These are phyloP conservation scores for Penicillium sp. DNA, from an alignment of 2,329 filamentous ascomycete species.

Conservation along the genomic window DNA sequence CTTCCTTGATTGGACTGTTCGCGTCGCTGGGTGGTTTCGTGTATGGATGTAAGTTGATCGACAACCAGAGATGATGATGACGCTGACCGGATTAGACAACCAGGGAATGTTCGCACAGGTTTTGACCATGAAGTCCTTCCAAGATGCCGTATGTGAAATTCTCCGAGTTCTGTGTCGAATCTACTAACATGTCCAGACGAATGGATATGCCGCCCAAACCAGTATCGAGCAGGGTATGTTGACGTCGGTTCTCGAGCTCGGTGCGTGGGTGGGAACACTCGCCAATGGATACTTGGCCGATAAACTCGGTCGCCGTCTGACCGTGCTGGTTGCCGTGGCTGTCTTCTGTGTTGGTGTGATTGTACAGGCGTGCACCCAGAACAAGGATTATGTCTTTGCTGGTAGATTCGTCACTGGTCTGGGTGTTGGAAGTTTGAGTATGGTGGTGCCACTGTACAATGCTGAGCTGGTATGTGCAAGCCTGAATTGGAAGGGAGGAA, in stretches of 20 bases:
- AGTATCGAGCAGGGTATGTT: slow-evolving; percentile 33
- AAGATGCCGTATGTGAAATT: slow-evolving; percentile 41
- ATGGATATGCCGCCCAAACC: slow-evolving; percentile 27
- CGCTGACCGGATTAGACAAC: slow-evolving; percentile 51
- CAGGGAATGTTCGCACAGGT: slow-evolving; percentile 77
- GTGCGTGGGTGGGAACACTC: slow-evolving; percentile 41
- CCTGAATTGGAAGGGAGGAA: background rate
- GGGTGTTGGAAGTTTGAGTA: slow-evolving; percentile 44
- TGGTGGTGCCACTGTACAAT: slow-evolving; percentile 45
- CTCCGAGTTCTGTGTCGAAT: background rate
- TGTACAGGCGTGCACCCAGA: slow-evolving; percentile 36
- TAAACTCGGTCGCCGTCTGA: slow-evolving; percentile 34
- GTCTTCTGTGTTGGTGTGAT: slow-evolving; percentile 41
- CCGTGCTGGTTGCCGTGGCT: slow-evolving; percentile 34
- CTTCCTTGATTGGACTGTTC: slow-evolving; percentile 57
- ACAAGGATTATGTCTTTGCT: slow-evolving; percentile 34
- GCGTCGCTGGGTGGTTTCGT: slow-evolving; percentile 54
- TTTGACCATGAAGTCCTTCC: slow-evolving; percentile 52
- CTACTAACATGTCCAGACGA: slow-evolving; percentile 17
- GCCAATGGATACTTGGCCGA: slow-evolving; percentile 41
- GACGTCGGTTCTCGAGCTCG: slow-evolving; percentile 44
- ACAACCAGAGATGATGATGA: background rate
- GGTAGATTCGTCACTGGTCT: slow-evolving; percentile 46
- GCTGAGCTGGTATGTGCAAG: slow-evolving; percentile 35
- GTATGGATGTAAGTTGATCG: slow-evolving; percentile 55